These are phyloP conservation scores for Fraxinus americana DNA, from an alignment of 257 asterid species.

Conservation along the genomic window DNA sequence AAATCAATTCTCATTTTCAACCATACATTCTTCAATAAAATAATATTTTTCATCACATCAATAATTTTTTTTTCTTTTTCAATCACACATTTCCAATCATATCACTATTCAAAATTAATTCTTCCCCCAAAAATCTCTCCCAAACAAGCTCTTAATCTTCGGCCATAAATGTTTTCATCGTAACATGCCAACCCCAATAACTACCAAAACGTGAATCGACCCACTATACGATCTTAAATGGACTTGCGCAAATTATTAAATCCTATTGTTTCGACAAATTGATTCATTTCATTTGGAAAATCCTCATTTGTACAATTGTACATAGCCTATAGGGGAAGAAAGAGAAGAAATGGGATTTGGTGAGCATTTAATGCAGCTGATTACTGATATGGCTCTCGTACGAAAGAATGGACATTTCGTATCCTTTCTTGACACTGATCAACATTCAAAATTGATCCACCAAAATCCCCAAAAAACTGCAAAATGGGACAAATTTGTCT, in stretches of 20 bases:
- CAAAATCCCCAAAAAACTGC: background rate
- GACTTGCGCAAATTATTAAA: background rate
- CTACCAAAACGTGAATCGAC: background rate
- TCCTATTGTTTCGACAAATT: background rate
- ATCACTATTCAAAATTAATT: too few species aligned
- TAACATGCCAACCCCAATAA: too few species aligned
- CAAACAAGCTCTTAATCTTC: too few species aligned
- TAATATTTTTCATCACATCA: too few species aligned
- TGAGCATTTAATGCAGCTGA: background rate
- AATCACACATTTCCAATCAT: too few species aligned
- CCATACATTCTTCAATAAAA: too few species aligned
- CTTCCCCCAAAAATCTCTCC: too few species aligned
- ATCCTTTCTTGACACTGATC: background rate
- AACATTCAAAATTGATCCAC: background rate
- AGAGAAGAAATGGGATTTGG: background rate
- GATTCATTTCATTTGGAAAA: background rate
- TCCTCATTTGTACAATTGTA: background rate
- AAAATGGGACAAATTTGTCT: background rate
- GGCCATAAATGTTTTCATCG: too few species aligned
- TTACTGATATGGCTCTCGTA: background rate
- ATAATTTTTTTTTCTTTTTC: too few species aligned
- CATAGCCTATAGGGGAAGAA: background rate
- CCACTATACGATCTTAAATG: background rate
- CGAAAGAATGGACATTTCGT: background rate
- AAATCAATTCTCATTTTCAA: too few species aligned